Evolutionary conservation across 169 alveolate species (phyloP), one percentile per base, ranked within the genome.

Genomic region (Eimeria necatrix): DNA sequence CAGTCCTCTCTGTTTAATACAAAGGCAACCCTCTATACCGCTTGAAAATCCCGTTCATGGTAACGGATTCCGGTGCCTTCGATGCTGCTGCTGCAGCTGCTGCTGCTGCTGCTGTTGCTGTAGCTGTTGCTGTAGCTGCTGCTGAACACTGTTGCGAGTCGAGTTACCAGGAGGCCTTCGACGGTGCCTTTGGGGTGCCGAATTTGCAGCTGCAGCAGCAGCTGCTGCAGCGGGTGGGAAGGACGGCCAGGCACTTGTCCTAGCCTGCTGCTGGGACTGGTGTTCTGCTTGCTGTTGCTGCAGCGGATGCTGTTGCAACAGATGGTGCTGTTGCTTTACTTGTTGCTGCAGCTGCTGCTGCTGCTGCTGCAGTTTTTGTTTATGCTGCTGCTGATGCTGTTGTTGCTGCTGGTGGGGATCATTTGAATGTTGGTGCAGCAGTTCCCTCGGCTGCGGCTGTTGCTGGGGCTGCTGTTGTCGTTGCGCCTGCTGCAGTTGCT

Each of bases 281-380:
- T 73, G 83, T 73, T 73, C 51, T 18, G 12, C 68, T 48, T 73
- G 83, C 51, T 26, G 83, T 41, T 73, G 83, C n/a, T 73, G 83
- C 83, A 26, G 83, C 51, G 18, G 83, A 4, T 26, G 83, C 46
- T 73, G 83, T 22, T 73, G 83, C 52, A 26, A 16, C 83, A 26
- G 46, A 22, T 73, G 83, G 3, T 73, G 56, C 24, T 73, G 83
- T 9, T 73, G 83, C 83, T 73, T 22, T 48, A 73, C 18, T 48
- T 41, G 48, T 24, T 73, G 83, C 83, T 73, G 83, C 51, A n/a
- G 83, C 53, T 26, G 83, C 46, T 73, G 83, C n/a, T 73, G 83
- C n/a, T 73, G 51, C 83, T 22, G 46, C 24, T 73, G 83, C 6
- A n/a, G 56, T 73, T 73, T 32, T 9, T 73, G 83, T 48, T 73